Evolutionary conservation across 176 grass and related monocot species (phyloP), one percentile per base, ranked within the genome.

Genomic region (Oryza meridionalis): DNA sequence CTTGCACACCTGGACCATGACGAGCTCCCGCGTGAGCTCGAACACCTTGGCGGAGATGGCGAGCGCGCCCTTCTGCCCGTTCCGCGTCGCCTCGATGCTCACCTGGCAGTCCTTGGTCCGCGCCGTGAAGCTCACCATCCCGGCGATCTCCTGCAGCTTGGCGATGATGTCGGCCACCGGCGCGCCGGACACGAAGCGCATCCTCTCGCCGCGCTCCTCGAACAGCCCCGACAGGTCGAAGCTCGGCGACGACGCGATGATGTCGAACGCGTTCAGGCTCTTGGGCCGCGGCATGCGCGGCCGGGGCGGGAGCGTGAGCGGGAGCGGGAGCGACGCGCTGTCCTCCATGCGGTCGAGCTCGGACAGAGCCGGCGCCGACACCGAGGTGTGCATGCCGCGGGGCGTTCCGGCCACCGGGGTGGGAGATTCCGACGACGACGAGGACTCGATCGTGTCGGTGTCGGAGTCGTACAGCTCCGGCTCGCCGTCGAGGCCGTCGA

Each of bases 201-300:
- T 81, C 69, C 81, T 83, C 74, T 86, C 92, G 63, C 89, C 92
- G 19, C 72, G 75, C 83, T 94, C 88, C 32, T 94, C 92, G 26
- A 94, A 94, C 25, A 94, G 82, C 26, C 88, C 86, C 10, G 92
- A 94, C 29, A 94, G 74, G 71, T 94, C 79, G 75, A 94, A 94
- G 9, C 83, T 87, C 8, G 76, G 77, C 10, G 88, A 94, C 42
- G 90, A 91, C 37, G 86, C 83, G 75, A 94, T 88, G 25, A 94
- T 88, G 75, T 94, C 92, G 40, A 94, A 94, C 14, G 92, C 92
- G 74, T 91, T 94, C 33, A 94, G 63, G 69, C 92, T 94, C 44
- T 86, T 80, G 42, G 42, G 64, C 65, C 83, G 84, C 15, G 53
- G 81, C 11, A 94, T 62, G 37, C 86, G 79, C 21, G 64, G 35